A percentile compares a stretch with the other conserved stretches of the same genome.
phyloP scores from a whole-genome alignment of 2,329 filamentous ascomycete genomes.

The Colletotrichum higginsianum region DNA sequence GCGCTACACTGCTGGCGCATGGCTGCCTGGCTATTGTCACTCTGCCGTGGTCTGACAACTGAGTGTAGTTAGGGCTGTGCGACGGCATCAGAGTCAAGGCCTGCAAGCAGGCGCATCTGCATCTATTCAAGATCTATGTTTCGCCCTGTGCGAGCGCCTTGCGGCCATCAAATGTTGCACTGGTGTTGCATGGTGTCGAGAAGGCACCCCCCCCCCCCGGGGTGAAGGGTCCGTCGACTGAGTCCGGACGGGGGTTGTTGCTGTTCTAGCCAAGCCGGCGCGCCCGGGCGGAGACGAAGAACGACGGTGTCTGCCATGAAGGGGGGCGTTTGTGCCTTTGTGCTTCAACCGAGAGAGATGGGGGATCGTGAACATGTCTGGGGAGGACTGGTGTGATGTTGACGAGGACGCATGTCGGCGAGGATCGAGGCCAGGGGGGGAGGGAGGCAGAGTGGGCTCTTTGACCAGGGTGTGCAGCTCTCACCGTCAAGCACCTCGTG shows the following conservation, averaged over 20 bases:
- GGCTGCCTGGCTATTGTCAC: constrained; percentile 28
- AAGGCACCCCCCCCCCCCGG: no score
- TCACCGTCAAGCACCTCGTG: constrained; percentile 17
- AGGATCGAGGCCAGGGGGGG: constrained; percentile 17
- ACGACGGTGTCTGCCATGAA: not conserved
- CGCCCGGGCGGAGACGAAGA: not conserved
- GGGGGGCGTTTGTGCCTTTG: not conserved
- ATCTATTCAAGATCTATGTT: constrained; percentile 47
- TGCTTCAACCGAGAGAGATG: constrained; percentile 1
- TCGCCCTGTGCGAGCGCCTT: constrained; percentile 26
- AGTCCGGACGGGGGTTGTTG: no score
- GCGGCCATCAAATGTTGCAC: not conserved
- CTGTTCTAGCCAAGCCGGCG: constrained; percentile 7
- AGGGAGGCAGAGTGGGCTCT: not conserved
- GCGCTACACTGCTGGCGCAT: constrained; percentile 28
- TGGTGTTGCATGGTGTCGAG: constrained; percentile 5
- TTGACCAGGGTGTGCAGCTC: constrained; percentile 20
- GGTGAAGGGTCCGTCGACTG: no score
- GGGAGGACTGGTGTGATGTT: constrained; percentile 13
- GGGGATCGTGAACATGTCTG: constrained; percentile 21
- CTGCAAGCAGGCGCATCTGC: constrained; percentile 45
- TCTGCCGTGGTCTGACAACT: constrained; percentile 34
- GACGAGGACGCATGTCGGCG: constrained; percentile 1
- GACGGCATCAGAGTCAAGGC: constrained; percentile 40
- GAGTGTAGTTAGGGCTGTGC: constrained; percentile 28